Percentiles rank a stretch among this genome's conserved stretches.
Evolutionary conservation across 805 yeast genomes (phyloP).

Genomic region (Saccharomycopsis babjevae): DNA sequence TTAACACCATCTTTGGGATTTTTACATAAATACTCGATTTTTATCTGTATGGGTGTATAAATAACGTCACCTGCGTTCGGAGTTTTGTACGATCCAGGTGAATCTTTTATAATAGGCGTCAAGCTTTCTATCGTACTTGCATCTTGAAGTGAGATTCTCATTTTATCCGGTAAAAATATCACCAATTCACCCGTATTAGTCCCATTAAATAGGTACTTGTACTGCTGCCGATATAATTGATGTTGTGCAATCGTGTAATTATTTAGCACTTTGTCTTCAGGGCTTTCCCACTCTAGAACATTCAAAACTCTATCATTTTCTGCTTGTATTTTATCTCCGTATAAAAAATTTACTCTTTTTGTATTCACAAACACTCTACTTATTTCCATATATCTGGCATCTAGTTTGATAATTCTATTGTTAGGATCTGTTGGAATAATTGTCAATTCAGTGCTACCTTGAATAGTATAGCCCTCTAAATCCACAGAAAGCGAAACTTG

Average conservation of each 20-base stretch:
- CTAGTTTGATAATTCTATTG: conserved; percentile 54
- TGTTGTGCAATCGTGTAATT: conserved; percentile 7
- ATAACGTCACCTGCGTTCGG: conserved; percentile 35
- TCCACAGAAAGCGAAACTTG: conserved; percentile 74
- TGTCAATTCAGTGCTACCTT: conserved; percentile 76
- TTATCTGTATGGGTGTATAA: conserved; percentile 65
- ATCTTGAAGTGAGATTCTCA: conserved; percentile 53
- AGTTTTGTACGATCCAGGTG: conserved; percentile 29
- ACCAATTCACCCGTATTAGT: conserved; percentile 52
- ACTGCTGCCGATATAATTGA: conserved; percentile 37
- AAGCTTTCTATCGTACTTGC: conserved; percentile 26
- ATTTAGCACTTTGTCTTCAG: conserved; percentile 2
- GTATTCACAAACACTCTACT: conserved; percentile 56
- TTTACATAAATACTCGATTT: conserved; percentile 52
- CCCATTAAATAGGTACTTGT: conserved; percentile 43
- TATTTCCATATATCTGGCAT: conserved; percentile 68
- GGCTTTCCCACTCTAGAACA: conserved; percentile 16
- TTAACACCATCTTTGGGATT: conserved; percentile 67
- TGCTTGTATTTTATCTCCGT: conserved; percentile 41
- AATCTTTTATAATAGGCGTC: conserved; percentile 31
- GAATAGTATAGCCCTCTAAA: conserved; percentile 43
- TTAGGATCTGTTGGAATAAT: conserved; percentile 57
- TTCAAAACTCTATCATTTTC: conserved; percentile 29
- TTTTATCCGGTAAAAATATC: conserved; percentile 53
- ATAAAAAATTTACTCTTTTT: conserved; percentile 42